Evolutionary conservation across 1,284 basidiomycete genomes (phyloP).

Genomic region (Naganishia sp.): DNA sequence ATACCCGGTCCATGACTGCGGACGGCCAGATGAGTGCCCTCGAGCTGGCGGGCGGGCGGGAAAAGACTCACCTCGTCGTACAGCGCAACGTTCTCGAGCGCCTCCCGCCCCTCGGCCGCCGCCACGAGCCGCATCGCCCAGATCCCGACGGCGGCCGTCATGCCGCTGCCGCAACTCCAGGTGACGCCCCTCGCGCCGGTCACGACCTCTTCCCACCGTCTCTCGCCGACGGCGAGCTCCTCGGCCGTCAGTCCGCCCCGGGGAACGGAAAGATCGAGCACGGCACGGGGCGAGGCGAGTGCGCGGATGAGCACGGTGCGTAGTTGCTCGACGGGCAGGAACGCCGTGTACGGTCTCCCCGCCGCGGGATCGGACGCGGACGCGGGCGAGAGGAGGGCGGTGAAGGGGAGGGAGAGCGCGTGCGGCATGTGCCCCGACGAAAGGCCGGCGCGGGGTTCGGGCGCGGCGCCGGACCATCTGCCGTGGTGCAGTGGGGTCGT

Average conservation of each 20-base stretch:
- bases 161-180: conserved; percentile 85
- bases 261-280: conserved; percentile 1
- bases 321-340: conserved; percentile 65
- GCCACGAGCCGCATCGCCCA: conserved; percentile 81
- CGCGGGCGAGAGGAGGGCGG: conserved; percentile 62
- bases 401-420: conserved; percentile 83
- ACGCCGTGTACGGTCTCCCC: conserved; percentile 56
- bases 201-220: conserved; percentile 60
- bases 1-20: conserved; percentile 35
- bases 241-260: conserved; percentile 22
- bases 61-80: conserved; percentile 54
- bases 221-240: conserved; percentile 39
- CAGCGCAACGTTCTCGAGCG: conserved; percentile 46
- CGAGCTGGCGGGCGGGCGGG: background rate
- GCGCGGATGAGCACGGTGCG: conserved; percentile 63
- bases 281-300: conserved; percentile 57
- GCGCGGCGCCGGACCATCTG: conserved; percentile 75
- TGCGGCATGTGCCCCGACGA: conserved; percentile 91
- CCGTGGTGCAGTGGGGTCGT: background rate
- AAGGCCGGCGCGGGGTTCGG: conserved; percentile 85
- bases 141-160: conserved; percentile 95
- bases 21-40: background rate
- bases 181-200: conserved; percentile 64
- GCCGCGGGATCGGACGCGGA: conserved; percentile 39
- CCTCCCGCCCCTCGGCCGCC: conserved; percentile 63